Conservation (phyloP, 305 asterid genomes). For the Monarda citriodora region DNA sequence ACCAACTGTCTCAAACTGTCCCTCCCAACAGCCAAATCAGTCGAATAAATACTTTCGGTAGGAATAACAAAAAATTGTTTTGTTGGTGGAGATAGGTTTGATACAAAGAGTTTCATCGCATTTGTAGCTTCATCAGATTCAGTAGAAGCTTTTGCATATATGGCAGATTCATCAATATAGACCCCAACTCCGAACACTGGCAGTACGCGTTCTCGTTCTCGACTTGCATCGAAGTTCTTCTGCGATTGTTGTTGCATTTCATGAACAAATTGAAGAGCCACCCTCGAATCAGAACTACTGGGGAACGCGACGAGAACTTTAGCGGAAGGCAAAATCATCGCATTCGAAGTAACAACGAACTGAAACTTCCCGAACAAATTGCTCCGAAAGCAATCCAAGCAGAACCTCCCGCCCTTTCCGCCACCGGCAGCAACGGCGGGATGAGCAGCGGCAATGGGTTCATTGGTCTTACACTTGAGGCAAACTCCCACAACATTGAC, state of each 20-base stretch:
- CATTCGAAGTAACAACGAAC: conserved; percentile 80
- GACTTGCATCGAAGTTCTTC: conserved; percentile 79
- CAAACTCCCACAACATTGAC: conserved; percentile 32
- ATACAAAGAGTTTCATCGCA: conserved; percentile 63
- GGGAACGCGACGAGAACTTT: conserved; percentile 89
- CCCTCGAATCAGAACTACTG: conserved; percentile 92
- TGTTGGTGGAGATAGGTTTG: conserved; percentile 66
- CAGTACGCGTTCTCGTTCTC: conserved; percentile 62
- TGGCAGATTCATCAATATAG: conserved; percentile 61
- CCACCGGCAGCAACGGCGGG: conserved; percentile 28
- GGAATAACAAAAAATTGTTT: conserved; percentile 61
- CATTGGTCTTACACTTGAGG: conserved; percentile 47
- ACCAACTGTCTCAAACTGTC: conserved; percentile 50
- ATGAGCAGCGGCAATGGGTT: conserved; percentile 45
- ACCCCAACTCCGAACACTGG: conserved; percentile 95
- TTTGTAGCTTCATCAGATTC: conserved; percentile 42
- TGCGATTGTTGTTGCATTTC: conserved; percentile 82
- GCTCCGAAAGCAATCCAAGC: conserved; percentile 74
- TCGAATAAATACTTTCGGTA: conserved; percentile 54
- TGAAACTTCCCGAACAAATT: conserved; percentile 86
- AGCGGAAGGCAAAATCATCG: conserved; percentile 85
- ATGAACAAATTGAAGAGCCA: conserved; percentile 59
- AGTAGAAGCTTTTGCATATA: conserved; percentile 29
- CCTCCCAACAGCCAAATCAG: conserved; percentile 40
- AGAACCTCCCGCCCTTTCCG: conserved; percentile 52